Evolutionary conservation across 2,329 filamentous ascomycete genomes (phyloP).

Genomic region (Xylariaceae sp.): DNA sequence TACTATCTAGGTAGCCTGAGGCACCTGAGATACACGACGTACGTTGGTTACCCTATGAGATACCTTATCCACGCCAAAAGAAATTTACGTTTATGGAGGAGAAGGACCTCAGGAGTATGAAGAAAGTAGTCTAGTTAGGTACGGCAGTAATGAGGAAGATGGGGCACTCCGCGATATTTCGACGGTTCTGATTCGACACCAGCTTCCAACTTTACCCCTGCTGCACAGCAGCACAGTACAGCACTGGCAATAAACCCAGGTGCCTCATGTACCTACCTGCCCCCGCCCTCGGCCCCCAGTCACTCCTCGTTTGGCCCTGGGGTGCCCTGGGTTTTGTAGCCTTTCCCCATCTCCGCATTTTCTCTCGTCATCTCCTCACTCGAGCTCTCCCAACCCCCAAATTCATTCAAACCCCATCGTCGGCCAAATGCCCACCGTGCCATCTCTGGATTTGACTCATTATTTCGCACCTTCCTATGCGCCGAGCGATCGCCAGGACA

Average conservation of each 20-base stretch:
- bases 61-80: too few species aligned
- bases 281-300: slow-evolving; percentile 3
- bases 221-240: too few species aligned
- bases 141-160: not conserved
- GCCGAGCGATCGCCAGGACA: slow-evolving; percentile 1
- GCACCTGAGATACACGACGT: too few species aligned
- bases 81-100: too few species aligned
- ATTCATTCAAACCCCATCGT: slow-evolving; percentile 19
- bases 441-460: slow-evolving; percentile 7
- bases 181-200: not conserved
- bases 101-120: too few species aligned
- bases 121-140: not conserved
- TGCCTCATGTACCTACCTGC: slow-evolving; percentile 4
- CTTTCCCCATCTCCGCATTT: slow-evolving; percentile 30
- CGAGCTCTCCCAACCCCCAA: slow-evolving; percentile 14
- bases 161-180: not conserved
- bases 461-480: slow-evolving; percentile 5
- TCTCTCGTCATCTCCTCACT: slow-evolving; percentile 26
- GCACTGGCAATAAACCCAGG: too few species aligned
- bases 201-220: slow-evolving; percentile 8
- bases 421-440: not conserved
- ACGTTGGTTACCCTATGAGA: too few species aligned
- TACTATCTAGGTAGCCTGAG: too few species aligned
- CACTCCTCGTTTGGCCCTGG: not conserved
- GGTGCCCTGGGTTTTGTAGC: slow-evolving; percentile 8